Conservation (phyloP, 805 yeast genomes). For the Schwanniomyces yamadae region DNA sequence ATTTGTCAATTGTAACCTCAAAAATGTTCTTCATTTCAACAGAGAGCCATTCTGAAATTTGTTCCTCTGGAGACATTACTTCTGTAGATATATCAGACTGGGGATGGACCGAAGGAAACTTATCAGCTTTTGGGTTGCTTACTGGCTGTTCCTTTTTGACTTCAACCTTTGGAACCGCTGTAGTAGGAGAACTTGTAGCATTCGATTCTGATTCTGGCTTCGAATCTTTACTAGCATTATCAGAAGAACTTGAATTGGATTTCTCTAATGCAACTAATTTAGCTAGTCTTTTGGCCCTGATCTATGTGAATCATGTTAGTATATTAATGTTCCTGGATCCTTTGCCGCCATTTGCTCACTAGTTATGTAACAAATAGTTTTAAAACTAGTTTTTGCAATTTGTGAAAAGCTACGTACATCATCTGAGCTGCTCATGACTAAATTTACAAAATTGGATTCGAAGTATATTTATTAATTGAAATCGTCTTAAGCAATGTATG, state of each 20-base stretch:
- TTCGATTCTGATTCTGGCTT: slow-evolving; percentile 1
- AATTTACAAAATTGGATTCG: too few species aligned
- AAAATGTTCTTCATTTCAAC: slow-evolving; percentile 37
- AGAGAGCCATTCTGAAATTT: slow-evolving; percentile 36
- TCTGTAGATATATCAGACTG: not conserved
- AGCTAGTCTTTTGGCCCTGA: slow-evolving; percentile 55
- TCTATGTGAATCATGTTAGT: slow-evolving; percentile 29
- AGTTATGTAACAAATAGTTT: not conserved
- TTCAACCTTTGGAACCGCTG: not conserved
- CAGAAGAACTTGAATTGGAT: not conserved
- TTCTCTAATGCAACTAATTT: slow-evolving; percentile 29
- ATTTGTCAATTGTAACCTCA: slow-evolving; percentile 27
- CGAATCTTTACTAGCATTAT: not conserved
- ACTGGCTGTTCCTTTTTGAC: too few species aligned
- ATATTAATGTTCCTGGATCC: not conserved
- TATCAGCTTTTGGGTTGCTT: not conserved
- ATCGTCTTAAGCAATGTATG: too few species aligned
- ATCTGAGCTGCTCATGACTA: slow-evolving; percentile 11
- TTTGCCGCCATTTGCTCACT: slow-evolving; percentile 4
- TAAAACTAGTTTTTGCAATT: not conserved
- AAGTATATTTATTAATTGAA: too few species aligned
- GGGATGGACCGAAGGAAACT: too few species aligned
- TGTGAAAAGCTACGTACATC: slow-evolving; percentile 15
- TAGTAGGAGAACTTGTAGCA: not conserved
- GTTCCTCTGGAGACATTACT: slow-evolving; percentile 6